phyloP scores from a whole-genome alignment of 83 land plant genomes.

The Thuja plicata region DNA sequence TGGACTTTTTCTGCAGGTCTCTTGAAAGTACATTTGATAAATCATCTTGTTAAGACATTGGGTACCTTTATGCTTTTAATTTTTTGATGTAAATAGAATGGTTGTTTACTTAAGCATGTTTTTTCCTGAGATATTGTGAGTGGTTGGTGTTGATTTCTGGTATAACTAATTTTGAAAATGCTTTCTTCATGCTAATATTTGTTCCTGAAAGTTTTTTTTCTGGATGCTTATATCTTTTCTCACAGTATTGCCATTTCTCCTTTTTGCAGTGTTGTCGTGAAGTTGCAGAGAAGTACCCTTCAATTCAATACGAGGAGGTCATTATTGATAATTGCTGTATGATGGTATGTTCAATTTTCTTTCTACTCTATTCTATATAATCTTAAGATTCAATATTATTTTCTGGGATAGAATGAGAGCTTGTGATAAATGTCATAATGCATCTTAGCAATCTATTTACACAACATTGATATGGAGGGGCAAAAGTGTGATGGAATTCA shows the following conservation, averaged over 20 bases:
- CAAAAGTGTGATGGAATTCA: too few species aligned
- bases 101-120: not conserved
- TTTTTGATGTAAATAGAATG: not conserved
- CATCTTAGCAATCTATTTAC: too few species aligned
- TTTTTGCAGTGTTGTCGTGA: constrained; percentile 87
- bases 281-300: constrained; percentile 91
- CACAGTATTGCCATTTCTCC: not conserved
- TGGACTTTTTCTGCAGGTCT: constrained; percentile 93
- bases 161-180: not conserved
- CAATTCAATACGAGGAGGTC: constrained; percentile 92
- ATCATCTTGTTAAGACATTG: not conserved
- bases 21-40: not conserved
- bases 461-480: too few species aligned
- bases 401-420: not conserved
- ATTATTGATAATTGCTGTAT: constrained; percentile 98
- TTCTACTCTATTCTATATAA: not conserved
- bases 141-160: not conserved
- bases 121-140: not conserved
- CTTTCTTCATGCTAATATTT: not conserved
- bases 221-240: not conserved
- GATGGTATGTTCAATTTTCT: constrained; percentile 74
- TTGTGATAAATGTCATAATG: not conserved
- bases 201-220: not conserved
- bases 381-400: not conserved
- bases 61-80: not conserved